These are phyloP conservation scores for Ophiostoma quercus DNA, from an alignment of 2,329 filamentous ascomycete species.

Conservation along the genomic window DNA sequence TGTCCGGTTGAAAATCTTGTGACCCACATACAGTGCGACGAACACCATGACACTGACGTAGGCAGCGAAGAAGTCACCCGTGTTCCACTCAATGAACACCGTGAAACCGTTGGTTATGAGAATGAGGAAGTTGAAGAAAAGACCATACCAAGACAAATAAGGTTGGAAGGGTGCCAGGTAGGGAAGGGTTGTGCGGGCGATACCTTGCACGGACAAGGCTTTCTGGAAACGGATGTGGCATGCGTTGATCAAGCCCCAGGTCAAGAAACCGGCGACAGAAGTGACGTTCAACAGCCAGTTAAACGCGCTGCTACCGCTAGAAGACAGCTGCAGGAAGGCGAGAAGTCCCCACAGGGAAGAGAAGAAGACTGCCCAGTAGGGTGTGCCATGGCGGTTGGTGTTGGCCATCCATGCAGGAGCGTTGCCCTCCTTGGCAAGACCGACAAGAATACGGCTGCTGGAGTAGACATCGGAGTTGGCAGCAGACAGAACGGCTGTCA, in stretches of 20 bases:
- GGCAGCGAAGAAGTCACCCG: conserved; percentile 57
- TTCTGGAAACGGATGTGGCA: conserved; percentile 39
- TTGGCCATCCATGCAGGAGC: conserved; percentile 38
- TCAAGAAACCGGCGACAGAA: conserved; percentile 41
- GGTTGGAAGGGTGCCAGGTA: conserved; percentile 39
- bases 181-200: conserved; percentile 35
- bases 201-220: conserved; percentile 37
- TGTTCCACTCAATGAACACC: conserved; percentile 59
- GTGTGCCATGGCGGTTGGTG: conserved; percentile 36
- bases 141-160: conserved; percentile 56
- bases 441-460: conserved; percentile 39
- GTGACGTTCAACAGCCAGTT: conserved; percentile 41
- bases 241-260: conserved; percentile 40
- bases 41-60: conserved; percentile 64
- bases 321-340: conserved; percentile 39
- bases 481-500: conserved; percentile 54
- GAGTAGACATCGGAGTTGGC: conserved; percentile 55
- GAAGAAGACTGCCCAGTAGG: conserved; percentile 36
- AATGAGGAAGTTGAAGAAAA: conserved; percentile 61
- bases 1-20: conserved; percentile 47
- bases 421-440: conserved; percentile 39
- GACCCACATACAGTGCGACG: conserved; percentile 52
- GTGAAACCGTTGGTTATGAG: conserved; percentile 65
- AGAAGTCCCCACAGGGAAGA: conserved; percentile 36
- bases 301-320: conserved; percentile 36